Percentiles rank a stretch among this genome's conserved stretches.
phyloP scores from a whole-genome alignment of 306 rosid genomes.

The Castanospermum australe region DNA sequence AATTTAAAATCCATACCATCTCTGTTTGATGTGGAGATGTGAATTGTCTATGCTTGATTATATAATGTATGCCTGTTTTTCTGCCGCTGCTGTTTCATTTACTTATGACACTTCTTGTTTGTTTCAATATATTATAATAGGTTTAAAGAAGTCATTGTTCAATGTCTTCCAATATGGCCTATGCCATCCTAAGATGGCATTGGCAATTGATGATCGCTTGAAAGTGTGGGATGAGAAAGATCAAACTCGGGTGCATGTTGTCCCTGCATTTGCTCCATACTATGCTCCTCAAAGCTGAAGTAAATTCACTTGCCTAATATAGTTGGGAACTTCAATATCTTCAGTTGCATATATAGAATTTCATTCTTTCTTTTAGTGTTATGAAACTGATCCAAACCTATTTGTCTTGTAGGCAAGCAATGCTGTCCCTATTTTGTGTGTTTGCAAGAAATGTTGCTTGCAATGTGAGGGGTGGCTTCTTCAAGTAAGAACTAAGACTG shows the following conservation, averaged over 20 bases:
- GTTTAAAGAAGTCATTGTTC: constrained; percentile 88
- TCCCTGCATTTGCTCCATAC: constrained; percentile 99
- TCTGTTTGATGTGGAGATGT: constrained; percentile 2
- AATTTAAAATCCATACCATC: neutral
- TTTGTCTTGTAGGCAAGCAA: constrained; percentile 70
- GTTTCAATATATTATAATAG: constrained; percentile 39
- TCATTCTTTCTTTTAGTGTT: neutral
- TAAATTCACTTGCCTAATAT: constrained; percentile 37
- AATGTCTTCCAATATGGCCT: constrained; percentile 87
- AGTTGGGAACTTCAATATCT: constrained; percentile 12
- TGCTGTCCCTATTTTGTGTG: constrained; percentile 86
- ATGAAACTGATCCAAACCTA: constrained; percentile 32
- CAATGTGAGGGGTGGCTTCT: constrained; percentile 96
- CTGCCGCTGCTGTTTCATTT: constrained; percentile 15
- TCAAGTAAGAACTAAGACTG: constrained; percentile 65
- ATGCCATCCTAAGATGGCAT: constrained; percentile 95
- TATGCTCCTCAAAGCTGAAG: constrained; percentile 98
- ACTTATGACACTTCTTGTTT: neutral
- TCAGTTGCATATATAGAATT: neutral
- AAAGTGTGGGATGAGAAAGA: constrained; percentile 99
- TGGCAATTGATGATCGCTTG: constrained; percentile 98
- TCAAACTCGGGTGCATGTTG: constrained; percentile 98
- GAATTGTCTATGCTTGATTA: neutral
- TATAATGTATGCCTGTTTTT: constrained; percentile 5
- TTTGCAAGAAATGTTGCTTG: constrained; percentile 98